Base-by-base conservation (phyloP, 1,139 yeast species). In the Protomyces lactucae-debilis region DNA sequence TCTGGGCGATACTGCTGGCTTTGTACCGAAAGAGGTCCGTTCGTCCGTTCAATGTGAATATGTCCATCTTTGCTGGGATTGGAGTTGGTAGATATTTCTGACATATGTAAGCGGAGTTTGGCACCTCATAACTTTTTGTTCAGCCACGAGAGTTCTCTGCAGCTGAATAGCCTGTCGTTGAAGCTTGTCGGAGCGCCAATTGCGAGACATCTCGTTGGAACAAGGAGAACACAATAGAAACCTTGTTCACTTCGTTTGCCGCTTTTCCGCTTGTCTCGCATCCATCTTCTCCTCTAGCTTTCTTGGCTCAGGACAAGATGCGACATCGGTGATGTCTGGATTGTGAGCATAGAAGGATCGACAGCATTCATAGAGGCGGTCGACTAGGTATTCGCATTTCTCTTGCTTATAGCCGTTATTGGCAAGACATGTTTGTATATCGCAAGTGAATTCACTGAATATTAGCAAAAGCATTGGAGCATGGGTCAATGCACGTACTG, bases 351-450 rank as follows among this genome's bases (percentile, higher is more conserved):
- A 59, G n/a, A 39, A 43, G 45, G 57, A 40, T 16, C 54, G 57
- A 43, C 63, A 59, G 45, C 63, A 59, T 28, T 59, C 57, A 55
- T 59, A 59, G 36, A 59, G 53, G 4, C 46, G 53, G 23, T 59
- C 63, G 40, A 59, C 63, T 28, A 59, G 57, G 25, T 36, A 36
- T 21, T 59, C 63, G 43, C 63, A 59, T 21, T 59, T 59, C 35
- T 59, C 63, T 45, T 59, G 63, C 45, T 59, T 59, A 52, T 52
- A 59, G 28, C 57, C 63, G 25, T 52, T 59, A 12, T 59, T 59
- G 52, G 32, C 40, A 4, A 59, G 52, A 18, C 63, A 59, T n/a
- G 32, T n/a, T 35, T 59, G 63, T 4, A 59, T 59, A 35, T 59
- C 63, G 32, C 63, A 59, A 2, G 53, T 56, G 36, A 21, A 35